Base-by-base conservation (phyloP, 176 grass and related monocot species). In the Dactylis glomerata region DNA sequence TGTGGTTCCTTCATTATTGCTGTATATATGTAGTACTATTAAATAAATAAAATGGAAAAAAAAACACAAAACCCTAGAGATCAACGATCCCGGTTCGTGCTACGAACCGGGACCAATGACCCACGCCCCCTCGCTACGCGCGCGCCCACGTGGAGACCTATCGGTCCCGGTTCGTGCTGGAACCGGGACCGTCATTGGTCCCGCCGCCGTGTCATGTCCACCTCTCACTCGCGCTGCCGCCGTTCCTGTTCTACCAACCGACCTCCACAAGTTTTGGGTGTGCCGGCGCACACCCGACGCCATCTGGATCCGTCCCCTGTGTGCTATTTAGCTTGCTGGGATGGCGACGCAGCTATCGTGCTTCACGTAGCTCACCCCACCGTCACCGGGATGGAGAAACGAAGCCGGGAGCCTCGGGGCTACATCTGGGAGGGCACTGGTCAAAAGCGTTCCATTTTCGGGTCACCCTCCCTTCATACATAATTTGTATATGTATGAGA, bases 311-410 rank as follows among this genome's bases (percentile, higher is more conserved):
- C 26, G 70, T 26, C 42, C 44, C 27, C 70, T 20, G 44, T 5
- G 49, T 5, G 22, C 73, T 20, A 33, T 55, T 73, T 42, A 37
- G 30, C 84, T 67, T 32, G 13, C 45, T 56, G 45, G 30, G 73
- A 94, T 94, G 92, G 82, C 90, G 34, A 87, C 81, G 26, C 92
- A 94, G 44, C 83, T 94, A 10, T 83, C 87, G 2, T 88, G 90
- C 81, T 88, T 89, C 72, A 88, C 90, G 72, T 90, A 83, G 62
- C 81, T 89, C 77, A 75, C 81, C 3, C 89, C 68, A 28, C 81
- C 89, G 17, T 84, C 68, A 42, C 78, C 76, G 5, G 52, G 23
- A 17, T 74, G 80, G 88, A 61, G 68, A 20, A 79, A 13, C n/a
- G 84, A 78, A 10, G 66, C 23, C 1, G 20, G 64, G 32, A 78